Evolutionary conservation across 495 filamentous ascomycete genomes (phyloP).

Genomic region (Daldinia loculata): DNA sequence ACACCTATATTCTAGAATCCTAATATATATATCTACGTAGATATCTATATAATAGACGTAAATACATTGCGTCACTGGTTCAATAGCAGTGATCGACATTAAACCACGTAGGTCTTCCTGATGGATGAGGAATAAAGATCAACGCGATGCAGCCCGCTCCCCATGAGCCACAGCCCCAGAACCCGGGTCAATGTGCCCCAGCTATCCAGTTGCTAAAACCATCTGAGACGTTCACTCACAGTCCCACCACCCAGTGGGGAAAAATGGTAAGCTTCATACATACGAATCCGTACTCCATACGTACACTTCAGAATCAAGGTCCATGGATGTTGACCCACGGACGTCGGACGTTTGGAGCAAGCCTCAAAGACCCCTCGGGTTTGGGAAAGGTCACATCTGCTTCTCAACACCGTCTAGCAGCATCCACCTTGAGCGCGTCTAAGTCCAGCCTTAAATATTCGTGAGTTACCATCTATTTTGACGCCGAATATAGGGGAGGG

Average conservation of each 20-base stretch:
- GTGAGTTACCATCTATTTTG: constrained; percentile 22
- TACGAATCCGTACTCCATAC: constrained; percentile 12
- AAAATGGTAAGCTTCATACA: constrained; percentile 6
- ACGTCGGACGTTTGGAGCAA: constrained; percentile 2
- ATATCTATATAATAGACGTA: constrained; percentile 4
- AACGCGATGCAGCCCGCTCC: not conserved
- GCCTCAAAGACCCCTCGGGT: constrained; percentile 5
- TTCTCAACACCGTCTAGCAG: constrained; percentile 6
- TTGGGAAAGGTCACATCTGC: constrained; percentile 12
- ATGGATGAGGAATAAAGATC: constrained; percentile 20
- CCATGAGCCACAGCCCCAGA: constrained; percentile 19
- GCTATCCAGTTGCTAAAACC: constrained; percentile 1
- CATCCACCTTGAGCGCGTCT: constrained; percentile 9
- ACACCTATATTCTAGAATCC: no score
- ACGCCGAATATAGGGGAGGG: constrained; percentile 11
- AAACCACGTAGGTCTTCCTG: constrained; percentile 14
- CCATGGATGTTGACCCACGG: constrained; percentile 15
- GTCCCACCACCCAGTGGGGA: constrained; percentile 13
- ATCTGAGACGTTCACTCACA: constrained; percentile 36
- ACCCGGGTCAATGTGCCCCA: constrained; percentile 2
- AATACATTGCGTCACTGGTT: not conserved
- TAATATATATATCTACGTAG: not conserved
- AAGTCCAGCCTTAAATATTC: not conserved
- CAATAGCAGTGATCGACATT: constrained; percentile 5
- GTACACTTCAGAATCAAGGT: constrained; percentile 11